Evolutionary conservation across 176 grass and related monocot genomes (phyloP), one percentile per base, ranked within the genome.

Genomic region (Eremochloa ophiuroides): DNA sequence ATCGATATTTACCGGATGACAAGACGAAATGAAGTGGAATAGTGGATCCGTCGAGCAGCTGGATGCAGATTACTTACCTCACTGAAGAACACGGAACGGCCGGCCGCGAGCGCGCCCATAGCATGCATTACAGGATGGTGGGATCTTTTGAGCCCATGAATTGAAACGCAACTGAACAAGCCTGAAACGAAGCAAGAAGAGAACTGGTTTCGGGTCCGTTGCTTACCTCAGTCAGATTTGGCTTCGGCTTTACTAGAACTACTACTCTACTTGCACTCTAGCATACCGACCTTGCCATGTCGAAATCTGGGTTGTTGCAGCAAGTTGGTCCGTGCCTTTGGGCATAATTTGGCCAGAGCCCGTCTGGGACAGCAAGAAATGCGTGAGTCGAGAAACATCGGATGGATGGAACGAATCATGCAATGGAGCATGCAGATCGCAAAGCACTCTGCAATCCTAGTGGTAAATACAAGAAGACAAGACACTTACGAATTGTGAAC

Each of bases 251-350:
- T 17, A 33, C 33, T n/a, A n/a, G n/a, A n/a, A n/a, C n/a, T n/a
- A n/a, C n/a, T n/a, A n/a, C n/a, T n/a, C n/a, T n/a, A n/a, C 8
- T 40, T 10, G 8, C 8, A 7, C 0, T 6, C 61, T 31, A 31
- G 61, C 46, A 53, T 33, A 60, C 73, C 73, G n/a, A n/a, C n/a
- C 40, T 39, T 55, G 73, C 34, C 73, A 59, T 27, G 73, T 75
- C 51, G 33, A 75, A 75, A 37, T 75, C 73, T n/a, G 6, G 33
- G 51, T 40, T 25, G 51, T 40, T 40, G 73, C 73, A 59, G 73
- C 73, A 75, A 33, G 33, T 26, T 27, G 73, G 73, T 39, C 73
- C 73, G 22, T 26, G 5, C n/a, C 73, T 51, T 27, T 17, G 22
- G 12, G 50, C 31, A 38, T 58, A 75, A 15, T n/a, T 75, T 23